These are phyloP conservation scores for Scutellaria baicalensis DNA, from an alignment of 257 asterid species.

Conservation along the genomic window DNA sequence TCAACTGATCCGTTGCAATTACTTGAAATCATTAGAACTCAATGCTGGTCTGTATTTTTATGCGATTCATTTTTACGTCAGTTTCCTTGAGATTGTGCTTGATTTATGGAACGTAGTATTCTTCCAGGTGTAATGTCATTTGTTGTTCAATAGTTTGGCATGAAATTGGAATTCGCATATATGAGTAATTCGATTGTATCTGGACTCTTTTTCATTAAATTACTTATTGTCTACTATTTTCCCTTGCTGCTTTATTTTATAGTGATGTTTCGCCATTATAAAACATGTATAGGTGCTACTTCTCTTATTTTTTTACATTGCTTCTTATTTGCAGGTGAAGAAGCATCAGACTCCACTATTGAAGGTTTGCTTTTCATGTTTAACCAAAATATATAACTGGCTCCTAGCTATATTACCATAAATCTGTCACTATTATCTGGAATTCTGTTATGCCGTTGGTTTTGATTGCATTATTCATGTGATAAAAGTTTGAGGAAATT, in stretches of 20 bases:
- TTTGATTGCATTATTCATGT: neutral
- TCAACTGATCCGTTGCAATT: neutral
- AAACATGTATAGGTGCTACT: neutral
- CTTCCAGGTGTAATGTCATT: neutral
- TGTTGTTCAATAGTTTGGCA: neutral
- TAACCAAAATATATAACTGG: neutral
- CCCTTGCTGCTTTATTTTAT: neutral
- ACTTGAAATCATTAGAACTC: neutral
- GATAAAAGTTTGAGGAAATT: neutral
- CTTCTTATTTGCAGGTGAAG: conserved; percentile 59
- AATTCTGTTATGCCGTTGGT: neutral
- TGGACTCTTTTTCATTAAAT: neutral
- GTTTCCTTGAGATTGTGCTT: neutral
- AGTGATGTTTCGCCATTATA: neutral
- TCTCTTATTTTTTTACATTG: conserved; percentile 10
- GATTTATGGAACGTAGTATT: neutral
- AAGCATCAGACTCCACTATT: conserved; percentile 71
- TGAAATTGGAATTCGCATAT: neutral
- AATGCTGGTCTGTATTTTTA: neutral
- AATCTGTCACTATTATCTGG: neutral
- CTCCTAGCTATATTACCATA: neutral
- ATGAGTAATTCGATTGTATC: neutral
- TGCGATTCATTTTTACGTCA: neutral
- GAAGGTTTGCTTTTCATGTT: conserved; percentile 49
- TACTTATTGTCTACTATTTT: neutral